Evolutionary conservation across 1,284 basidiomycete species (phyloP).

Genomic region (Irpex sp.): DNA sequence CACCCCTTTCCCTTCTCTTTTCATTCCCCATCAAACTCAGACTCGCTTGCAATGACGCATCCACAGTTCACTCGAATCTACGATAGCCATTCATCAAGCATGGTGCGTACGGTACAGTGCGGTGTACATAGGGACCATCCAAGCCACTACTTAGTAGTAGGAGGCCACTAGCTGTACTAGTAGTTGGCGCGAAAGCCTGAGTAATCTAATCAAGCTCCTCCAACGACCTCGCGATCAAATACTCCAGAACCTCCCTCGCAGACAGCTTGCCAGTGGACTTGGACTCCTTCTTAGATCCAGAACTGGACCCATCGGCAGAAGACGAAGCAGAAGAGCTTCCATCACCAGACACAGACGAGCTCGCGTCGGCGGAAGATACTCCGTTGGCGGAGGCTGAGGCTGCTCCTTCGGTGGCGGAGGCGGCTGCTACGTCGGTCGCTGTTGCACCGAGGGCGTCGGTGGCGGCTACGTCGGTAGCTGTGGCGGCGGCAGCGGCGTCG

Average conservation of each 20-base stretch:
- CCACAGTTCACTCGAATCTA: too few relatives aligned
- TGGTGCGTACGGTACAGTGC: not conserved
- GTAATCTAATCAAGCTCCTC: not conserved
- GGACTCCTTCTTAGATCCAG: too few relatives aligned
- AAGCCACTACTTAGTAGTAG: too few relatives aligned
- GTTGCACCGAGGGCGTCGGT: not conserved
- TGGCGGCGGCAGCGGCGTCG: not conserved
- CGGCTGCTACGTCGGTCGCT: not conserved
- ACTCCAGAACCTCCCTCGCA: not conserved
- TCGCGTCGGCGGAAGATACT: not conserved
- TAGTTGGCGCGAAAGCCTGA: not conserved
- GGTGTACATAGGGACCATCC: too few relatives aligned
- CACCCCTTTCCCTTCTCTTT: too few relatives aligned
- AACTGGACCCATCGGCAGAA: too few relatives aligned
- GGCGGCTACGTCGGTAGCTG: not conserved
- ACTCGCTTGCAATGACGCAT: too few relatives aligned
- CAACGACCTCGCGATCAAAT: not conserved
- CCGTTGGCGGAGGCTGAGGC: not conserved
- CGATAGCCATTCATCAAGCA: too few relatives aligned
- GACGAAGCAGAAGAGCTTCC: not conserved
- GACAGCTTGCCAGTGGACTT: too few relatives aligned
- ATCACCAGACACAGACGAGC: not conserved
- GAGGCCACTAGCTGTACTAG: too few relatives aligned
- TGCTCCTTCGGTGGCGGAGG: not conserved
- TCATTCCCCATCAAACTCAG: too few relatives aligned